Conservation (phyloP, 768 basidiomycete species). For the Rhodotorula paludigena region DNA sequence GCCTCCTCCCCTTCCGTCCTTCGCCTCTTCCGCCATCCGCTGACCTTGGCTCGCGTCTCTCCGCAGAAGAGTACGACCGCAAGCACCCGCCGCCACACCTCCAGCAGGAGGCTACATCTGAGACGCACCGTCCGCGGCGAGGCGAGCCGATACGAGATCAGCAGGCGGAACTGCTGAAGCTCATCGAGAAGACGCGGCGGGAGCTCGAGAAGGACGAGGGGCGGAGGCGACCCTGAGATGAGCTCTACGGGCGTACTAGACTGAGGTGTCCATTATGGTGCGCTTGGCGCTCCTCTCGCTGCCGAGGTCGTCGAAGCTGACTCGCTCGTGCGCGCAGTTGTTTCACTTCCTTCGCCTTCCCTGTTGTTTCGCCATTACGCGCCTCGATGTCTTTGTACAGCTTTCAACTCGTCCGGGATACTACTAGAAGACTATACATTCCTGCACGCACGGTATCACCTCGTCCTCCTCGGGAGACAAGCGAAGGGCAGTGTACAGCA, state of each 20-base stretch:
- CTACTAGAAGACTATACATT: neutral
- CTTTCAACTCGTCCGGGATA: neutral
- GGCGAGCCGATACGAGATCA: conserved; percentile 18
- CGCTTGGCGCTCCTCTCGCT: neutral
- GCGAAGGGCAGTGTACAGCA: no score
- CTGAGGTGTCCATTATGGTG: neutral
- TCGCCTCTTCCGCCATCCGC: neutral
- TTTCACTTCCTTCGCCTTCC: neutral
- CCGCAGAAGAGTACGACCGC: neutral
- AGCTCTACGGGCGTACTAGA: neutral
- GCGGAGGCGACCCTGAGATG: neutral
- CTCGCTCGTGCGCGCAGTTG: neutral
- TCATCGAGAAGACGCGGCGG: conserved; percentile 15
- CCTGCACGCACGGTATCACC: no score
- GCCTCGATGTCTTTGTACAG: neutral
- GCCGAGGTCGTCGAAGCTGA: neutral
- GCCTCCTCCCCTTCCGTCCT: no score
- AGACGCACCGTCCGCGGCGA: conserved; percentile 13
- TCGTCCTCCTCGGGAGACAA: no score
- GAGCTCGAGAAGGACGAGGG: conserved; percentile 8
- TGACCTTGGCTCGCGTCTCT: neutral
- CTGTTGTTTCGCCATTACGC: neutral
- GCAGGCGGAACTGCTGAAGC: conserved; percentile 9
- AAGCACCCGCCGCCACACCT: conserved; percentile 14
- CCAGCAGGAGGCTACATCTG: neutral